A percentile compares a stretch with the other conserved stretches of the same genome.
Evolutionary conservation across 371 early-diverging fungal species (phyloP).

Genomic region (Rhizopus arrhizus): DNA sequence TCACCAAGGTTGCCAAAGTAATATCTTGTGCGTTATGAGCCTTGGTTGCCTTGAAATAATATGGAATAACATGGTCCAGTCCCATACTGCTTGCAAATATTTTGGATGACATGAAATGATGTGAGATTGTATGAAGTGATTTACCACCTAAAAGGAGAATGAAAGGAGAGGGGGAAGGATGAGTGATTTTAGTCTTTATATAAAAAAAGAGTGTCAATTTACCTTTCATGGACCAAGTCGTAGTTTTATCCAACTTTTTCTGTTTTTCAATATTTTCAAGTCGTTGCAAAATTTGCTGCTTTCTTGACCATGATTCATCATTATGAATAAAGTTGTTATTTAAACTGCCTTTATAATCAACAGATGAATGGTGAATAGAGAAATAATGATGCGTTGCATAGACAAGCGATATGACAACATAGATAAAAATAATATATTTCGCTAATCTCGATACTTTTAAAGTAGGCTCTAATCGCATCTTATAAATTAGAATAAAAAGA

Average conservation of each 20-base stretch:
- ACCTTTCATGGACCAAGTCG: background rate
- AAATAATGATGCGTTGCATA: constrained; percentile 32
- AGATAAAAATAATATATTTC: constrained; percentile 23
- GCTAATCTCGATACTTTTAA: constrained; percentile 25
- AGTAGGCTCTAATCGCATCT: constrained; percentile 32
- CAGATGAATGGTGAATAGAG: constrained; percentile 12
- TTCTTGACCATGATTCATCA: constrained; percentile 6
- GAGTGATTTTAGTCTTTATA: no score
- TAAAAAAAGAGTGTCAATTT: background rate
- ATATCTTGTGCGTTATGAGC: constrained; percentile 58
- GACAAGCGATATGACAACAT: constrained; percentile 23
- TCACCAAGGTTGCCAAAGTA: constrained; percentile 47
- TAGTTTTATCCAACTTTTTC: background rate
- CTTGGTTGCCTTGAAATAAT: constrained; percentile 59
- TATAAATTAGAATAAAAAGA: background rate
- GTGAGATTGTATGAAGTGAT: constrained; percentile 27
- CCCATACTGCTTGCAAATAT: constrained; percentile 67
- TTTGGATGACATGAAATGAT: constrained; percentile 46
- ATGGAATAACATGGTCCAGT: constrained; percentile 63
- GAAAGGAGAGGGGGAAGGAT: no score
- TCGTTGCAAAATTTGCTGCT: constrained; percentile 1
- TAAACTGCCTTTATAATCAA: no score
- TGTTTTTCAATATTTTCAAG: constrained; percentile 13
- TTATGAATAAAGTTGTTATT: background rate
- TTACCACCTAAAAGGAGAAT: background rate